Conservation (phyloP, 805 yeast species). For the Kodamaea lidongshanica region DNA sequence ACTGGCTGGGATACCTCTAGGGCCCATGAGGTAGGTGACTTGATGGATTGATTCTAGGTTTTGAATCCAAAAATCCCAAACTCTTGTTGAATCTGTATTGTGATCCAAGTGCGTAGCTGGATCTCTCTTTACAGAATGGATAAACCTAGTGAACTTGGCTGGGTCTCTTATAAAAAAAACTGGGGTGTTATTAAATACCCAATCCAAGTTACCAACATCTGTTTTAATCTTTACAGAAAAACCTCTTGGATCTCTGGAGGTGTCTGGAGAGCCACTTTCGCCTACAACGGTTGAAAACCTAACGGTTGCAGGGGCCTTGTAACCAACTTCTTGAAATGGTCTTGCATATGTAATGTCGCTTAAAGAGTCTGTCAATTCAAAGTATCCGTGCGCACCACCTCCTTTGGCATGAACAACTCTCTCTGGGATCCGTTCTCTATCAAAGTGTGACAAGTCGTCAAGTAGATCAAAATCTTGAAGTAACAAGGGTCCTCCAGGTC, state of each 20-base stretch:
- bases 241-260: constrained; percentile 86
- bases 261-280: constrained; percentile 73
- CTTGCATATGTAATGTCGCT: constrained; percentile 68
- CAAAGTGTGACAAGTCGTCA: constrained; percentile 81
- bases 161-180: constrained; percentile 82
- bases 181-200: constrained; percentile 84
- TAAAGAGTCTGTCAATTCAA: constrained; percentile 66
- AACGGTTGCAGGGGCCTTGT: constrained; percentile 65
- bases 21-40: constrained; percentile 50
- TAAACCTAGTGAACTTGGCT: constrained; percentile 78
- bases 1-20: constrained; percentile 53
- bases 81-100: constrained; percentile 41
- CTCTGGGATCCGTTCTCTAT: constrained; percentile 86
- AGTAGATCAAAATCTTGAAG: constrained; percentile 77
- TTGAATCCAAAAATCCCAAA: constrained; percentile 53
- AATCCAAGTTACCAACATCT: constrained; percentile 78
- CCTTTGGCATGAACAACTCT: constrained; percentile 94
- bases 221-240: constrained; percentile 76
- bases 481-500: constrained; percentile 71
- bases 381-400: constrained; percentile 83
- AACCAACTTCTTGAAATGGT: constrained; percentile 69
- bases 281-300: constrained; percentile 89
- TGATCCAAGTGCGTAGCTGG: constrained; percentile 53
- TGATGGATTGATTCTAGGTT: constrained; percentile 57
- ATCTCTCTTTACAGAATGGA: constrained; percentile 84